Evolutionary conservation across 2,329 filamentous ascomycete species (phyloP).

Genomic region (Gliomastix tumulicola): DNA sequence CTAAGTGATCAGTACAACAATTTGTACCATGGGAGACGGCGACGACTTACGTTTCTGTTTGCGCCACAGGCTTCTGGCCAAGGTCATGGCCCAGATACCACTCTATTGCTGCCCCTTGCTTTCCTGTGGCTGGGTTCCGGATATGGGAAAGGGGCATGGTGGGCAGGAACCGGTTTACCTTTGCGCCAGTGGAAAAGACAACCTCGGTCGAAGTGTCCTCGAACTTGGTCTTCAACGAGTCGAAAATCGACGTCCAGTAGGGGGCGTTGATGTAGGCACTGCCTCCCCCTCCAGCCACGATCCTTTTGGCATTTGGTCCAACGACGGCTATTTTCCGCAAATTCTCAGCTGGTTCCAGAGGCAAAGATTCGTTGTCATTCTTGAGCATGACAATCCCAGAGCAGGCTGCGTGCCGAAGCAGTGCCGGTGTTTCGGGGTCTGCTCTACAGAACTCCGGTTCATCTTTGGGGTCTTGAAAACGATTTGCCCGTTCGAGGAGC

Average conservation of each 20-base stretch:
- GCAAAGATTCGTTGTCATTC: conserved; percentile 35
- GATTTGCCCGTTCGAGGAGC: conserved; percentile 9
- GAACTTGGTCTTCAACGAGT: conserved; percentile 1
- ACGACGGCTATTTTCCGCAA: neutral
- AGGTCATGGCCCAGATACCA: neutral
- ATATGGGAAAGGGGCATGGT: neutral
- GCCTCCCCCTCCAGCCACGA: neutral
- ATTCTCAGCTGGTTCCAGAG: conserved; percentile 20
- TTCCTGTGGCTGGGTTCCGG: neutral
- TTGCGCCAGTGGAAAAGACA: neutral
- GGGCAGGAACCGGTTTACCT: conserved; percentile 1
- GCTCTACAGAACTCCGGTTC: neutral
- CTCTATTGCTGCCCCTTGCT: neutral
- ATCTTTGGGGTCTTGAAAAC: neutral
- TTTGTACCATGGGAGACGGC: neutral
- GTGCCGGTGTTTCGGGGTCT: conserved; percentile 1
- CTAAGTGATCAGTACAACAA: neutral
- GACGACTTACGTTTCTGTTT: neutral
- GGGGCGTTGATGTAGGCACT: conserved; percentile 4
- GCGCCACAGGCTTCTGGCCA: neutral
- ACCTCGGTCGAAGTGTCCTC: neutral
- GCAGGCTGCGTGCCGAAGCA: conserved; percentile 12
- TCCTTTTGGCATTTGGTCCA: neutral
- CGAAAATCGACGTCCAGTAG: conserved; percentile 3
- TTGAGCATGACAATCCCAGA: conserved; percentile 35